Base-by-base conservation (phyloP, 2,329 filamentous ascomycete species). In the Colletotrichum tamarilloi region DNA sequence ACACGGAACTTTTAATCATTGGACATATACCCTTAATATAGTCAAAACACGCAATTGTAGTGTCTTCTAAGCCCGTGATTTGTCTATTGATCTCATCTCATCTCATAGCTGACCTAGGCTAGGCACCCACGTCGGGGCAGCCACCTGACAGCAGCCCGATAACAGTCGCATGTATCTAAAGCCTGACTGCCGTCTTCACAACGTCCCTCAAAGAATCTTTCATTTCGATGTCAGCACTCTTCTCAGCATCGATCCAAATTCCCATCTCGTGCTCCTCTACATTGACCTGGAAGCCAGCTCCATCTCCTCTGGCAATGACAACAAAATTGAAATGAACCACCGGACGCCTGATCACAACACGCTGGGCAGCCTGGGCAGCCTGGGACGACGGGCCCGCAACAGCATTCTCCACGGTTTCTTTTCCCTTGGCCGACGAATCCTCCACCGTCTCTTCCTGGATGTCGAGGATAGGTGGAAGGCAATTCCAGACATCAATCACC, bases 11-110 rank as follows among this genome's bases (percentile, higher is more conserved):
- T 49, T 32, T 71, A 71, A 71, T 71, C 46, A 56, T 6, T 67
- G 68, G 63, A 62, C 32, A 14, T 60, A 71, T 71, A 71, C 63
- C 63, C 68, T 67, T 19, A 67, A 56, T 32, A 60, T 16, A 46
- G 12, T 60, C 12, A 32, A 49, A 16, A 19, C n/a, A 7, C 11
- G 35, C n/a, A 49, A 11, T 4, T 5, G 2, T 26, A 9, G 19
- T 60, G 56, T 38, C 11, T 60, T 14, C 22, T 11, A 60, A 14
- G 4, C 1, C 5, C 6, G 24, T 14, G 53, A 55, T 24, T 16
- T 14, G 1, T 24, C 16, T 24, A 55, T 9, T 24, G 4, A 26
- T 49, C 1, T 22, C 16, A 49, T 32, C 30, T 32, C 8, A 32
- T 32, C 30, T 32, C 30, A 32, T 32, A 32, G 30, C 1, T 4